Evolutionary conservation across 2,329 filamentous ascomycete genomes (phyloP).

Genomic region (Fusarium udum): DNA sequence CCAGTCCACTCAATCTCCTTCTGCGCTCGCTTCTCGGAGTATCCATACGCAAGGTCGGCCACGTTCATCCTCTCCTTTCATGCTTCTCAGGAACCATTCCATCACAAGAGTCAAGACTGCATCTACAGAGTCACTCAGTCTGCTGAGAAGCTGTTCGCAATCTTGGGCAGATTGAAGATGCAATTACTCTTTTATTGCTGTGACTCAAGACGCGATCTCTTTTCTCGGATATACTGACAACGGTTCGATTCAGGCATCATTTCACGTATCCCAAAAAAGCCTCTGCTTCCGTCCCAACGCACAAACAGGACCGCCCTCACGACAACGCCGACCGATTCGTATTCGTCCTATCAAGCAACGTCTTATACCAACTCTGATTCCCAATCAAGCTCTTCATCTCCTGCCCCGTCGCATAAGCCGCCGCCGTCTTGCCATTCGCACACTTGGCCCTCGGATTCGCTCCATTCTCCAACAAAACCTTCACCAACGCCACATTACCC

Average conservation of each 20-base stretch:
- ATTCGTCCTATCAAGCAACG: background rate
- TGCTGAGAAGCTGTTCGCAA: background rate
- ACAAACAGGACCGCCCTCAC: accelerated
- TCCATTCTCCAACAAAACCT: background rate
- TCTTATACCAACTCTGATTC: background rate
- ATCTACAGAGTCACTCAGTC: background rate
- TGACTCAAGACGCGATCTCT: background rate
- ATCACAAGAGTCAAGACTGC: background rate
- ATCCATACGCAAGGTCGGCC: background rate
- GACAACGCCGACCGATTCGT: background rate
- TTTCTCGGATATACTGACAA: background rate
- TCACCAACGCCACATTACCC: background rate
- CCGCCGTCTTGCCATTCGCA: constrained; percentile 2
- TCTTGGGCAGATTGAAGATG: background rate
- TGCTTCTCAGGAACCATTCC: accelerated
- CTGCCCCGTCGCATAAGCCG: background rate
- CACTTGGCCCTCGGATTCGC: constrained; percentile 3
- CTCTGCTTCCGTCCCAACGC: background rate
- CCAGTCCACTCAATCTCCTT: background rate
- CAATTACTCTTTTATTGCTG: background rate
- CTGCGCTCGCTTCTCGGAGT: background rate
- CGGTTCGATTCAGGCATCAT: background rate
- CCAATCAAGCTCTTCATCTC: background rate
- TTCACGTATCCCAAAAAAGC: background rate
- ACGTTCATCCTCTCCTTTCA: background rate